Percentiles rank a stretch among this genome's conserved stretches.
phyloP scores from a whole-genome alignment of 2,329 filamentous ascomycete genomes.

The Trichophyton benhamiae region DNA sequence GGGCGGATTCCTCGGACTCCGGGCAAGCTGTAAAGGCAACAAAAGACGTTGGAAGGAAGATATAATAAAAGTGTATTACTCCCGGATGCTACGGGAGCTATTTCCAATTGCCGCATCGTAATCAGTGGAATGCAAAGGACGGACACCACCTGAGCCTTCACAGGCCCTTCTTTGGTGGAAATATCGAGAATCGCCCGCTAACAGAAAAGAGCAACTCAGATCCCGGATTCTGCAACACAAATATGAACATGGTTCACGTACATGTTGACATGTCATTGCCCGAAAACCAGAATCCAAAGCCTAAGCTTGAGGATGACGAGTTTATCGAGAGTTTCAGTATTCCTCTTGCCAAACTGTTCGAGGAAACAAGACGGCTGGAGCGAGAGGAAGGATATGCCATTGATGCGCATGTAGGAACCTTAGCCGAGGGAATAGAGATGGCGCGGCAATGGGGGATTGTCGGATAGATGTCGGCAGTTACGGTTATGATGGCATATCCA shows the following conservation, averaged over 20 bases:
- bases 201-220: slow-evolving; percentile 22
- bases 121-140: too few relatives aligned
- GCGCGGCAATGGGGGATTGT: slow-evolving; percentile 40
- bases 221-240: slow-evolving; percentile 39
- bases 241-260: slow-evolving; percentile 52
- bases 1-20: too few relatives aligned
- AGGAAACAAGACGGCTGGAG: slow-evolving; percentile 54
- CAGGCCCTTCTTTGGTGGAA: too few relatives aligned
- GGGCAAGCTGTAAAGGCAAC: too few relatives aligned
- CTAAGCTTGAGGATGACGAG: slow-evolving; percentile 64
- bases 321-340: slow-evolving; percentile 71
- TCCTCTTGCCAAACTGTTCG: slow-evolving; percentile 51
- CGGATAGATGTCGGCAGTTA: not conserved
- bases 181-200: not conserved
- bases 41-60: too few relatives aligned
- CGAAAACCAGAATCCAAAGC: slow-evolving; percentile 56
- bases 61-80: too few relatives aligned
- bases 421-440: slow-evolving; percentile 67
- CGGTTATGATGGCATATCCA: too few relatives aligned
- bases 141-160: too few relatives aligned
- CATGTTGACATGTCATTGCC: slow-evolving; percentile 56
- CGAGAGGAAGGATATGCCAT: slow-evolving; percentile 57
- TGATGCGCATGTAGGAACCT: slow-evolving; percentile 62
- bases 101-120: too few relatives aligned
- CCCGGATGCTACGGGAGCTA: too few relatives aligned